Percentiles rank a stretch among this genome's conserved stretches.
Evolutionary conservation across 345 rosid species (phyloP).

Genomic region (Kandelia obovata): DNA sequence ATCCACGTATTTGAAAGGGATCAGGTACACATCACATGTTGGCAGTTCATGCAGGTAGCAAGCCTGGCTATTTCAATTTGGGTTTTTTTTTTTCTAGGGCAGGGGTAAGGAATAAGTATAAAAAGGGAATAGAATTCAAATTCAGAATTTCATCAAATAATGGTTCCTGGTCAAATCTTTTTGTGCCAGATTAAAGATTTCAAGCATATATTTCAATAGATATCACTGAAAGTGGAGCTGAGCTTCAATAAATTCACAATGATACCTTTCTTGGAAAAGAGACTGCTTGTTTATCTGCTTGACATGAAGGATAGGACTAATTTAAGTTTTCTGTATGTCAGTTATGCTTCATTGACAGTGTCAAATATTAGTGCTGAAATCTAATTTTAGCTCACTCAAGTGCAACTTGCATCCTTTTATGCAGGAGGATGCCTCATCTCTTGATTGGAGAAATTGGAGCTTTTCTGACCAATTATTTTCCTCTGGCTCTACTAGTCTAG

Average conservation of each 20-base stretch:
- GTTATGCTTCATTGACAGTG: not conserved
- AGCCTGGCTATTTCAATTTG: not conserved
- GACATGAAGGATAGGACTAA: not conserved
- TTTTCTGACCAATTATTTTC: constrained; percentile 39
- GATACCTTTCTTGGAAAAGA: too few species aligned
- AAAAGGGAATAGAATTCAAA: not conserved
- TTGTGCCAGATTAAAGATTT: not conserved
- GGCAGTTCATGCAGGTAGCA: not conserved
- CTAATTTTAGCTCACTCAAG: constrained; percentile 1
- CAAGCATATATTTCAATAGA: not conserved
- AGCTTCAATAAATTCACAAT: too few species aligned
- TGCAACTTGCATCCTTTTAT: constrained; percentile 16
- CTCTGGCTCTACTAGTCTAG: constrained; percentile 17
- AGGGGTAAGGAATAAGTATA: not conserved
- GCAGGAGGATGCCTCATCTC: constrained; percentile 42
- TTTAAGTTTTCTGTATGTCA: not conserved
- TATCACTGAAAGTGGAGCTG: too few species aligned
- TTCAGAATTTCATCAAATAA: too few species aligned
- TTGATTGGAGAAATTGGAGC: constrained; percentile 79
- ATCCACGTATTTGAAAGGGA: constrained; percentile 79
- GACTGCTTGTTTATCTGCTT: not conserved
- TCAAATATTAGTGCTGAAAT: not conserved
- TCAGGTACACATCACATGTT: constrained; percentile 37
- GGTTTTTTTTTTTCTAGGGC: not conserved
- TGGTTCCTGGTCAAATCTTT: not conserved